Evolutionary conservation across 345 rosid genomes (phyloP), one percentile per base, ranked within the genome.

Genomic region (rapeseed (Brassica napus)): DNA sequence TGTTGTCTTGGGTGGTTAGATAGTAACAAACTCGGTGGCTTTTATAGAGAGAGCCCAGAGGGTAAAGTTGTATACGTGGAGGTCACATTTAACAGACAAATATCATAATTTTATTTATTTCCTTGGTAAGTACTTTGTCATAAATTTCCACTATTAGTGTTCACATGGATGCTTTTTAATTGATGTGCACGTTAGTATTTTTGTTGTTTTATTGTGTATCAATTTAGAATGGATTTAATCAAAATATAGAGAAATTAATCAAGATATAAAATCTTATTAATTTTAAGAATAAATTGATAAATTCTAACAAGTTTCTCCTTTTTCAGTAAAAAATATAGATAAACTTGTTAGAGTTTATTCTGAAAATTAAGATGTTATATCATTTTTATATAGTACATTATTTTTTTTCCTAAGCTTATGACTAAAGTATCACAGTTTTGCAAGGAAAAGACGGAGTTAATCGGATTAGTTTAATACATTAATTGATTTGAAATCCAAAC

Each of bases 11-110:
- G 72, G 4, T 73, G 30, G 57, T 72, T 67, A 59, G 39, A 23
- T 64, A 39, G 14, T 18, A 55, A 55, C 72, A 55, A 55, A 49
- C 34, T 55, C 66, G 18, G 60, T 65, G 60, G 61, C 49, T 14
- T 72, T 78, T 78, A 65, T 42, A 65, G 67, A 57, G 7, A 72
- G 73, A 78, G 14, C 15, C 64, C 42, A 39, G 52, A 72, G 72
- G 24, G 72, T 71, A 73, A 10, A 64, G 8, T 54, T 15, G 44
- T 62, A 63, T n/a, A 49, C 9, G 75, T 69, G 18, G 57, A 77
- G 12, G 70, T n/a, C 3, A 71, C 10, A 62, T 52, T 63, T 11
- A 16, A 23, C 57, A 70, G 24, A 14, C 28, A 21, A 9, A 10
- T 60, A 12, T 10, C 34, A 60, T 60, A 60, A 59, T 10, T 23